Percentiles rank a stretch among this genome's conserved stretches.
Evolutionary conservation across 306 rosid species (phyloP).

Genomic region (Malus asiatica): DNA sequence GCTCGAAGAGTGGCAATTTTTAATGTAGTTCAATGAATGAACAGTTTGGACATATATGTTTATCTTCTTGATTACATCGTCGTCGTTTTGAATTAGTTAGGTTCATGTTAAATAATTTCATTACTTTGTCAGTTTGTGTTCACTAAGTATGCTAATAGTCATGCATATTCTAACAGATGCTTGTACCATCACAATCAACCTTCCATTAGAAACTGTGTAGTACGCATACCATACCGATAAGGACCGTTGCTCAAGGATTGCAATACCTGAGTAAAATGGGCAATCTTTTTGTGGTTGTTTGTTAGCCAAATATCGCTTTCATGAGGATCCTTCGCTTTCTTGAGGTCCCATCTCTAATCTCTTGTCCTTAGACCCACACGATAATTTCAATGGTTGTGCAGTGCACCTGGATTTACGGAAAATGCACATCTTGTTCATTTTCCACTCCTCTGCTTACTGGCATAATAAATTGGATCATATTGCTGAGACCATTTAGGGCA

Average conservation of each 20-base stretch:
- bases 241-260: slow-evolving; percentile 16
- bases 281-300: not conserved
- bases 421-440: not conserved
- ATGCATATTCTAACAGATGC: not conserved
- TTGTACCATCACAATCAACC: not conserved
- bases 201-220: not conserved
- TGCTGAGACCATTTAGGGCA: not conserved
- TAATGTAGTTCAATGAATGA: not conserved
- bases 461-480: not conserved
- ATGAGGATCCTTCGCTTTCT: not conserved
- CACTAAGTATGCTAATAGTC: not conserved
- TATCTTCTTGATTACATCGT: slow-evolving; percentile 1
- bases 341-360: not conserved
- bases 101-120: not conserved
- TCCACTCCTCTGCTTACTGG: not conserved
- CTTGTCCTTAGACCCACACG: not conserved
- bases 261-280: not conserved
- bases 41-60: not conserved
- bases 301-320: not conserved
- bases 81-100: not conserved
- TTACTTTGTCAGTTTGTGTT: not conserved
- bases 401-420: not conserved
- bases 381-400: not conserved
- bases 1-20: not conserved
- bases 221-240: not conserved